These are phyloP conservation scores for Lojkania enalia DNA, from an alignment of 2,329 filamentous ascomycete species.

Conservation along the genomic window DNA sequence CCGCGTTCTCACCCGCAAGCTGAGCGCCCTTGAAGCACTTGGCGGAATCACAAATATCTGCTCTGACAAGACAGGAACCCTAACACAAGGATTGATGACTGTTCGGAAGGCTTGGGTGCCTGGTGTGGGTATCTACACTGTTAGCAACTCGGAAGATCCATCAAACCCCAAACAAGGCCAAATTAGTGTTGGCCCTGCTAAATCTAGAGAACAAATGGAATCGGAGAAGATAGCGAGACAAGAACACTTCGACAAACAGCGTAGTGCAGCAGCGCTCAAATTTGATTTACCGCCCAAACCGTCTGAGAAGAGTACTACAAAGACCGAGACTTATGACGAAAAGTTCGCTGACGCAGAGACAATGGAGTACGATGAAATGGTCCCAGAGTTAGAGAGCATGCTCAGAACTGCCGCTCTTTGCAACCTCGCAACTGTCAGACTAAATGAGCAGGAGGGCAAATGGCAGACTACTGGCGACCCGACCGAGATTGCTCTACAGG, in stretches of 20 bases:
- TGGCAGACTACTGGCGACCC: constrained; percentile 29
- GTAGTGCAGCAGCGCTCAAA: constrained; percentile 19
- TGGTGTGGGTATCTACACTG: constrained; percentile 21
- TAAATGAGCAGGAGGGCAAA: constrained; percentile 43
- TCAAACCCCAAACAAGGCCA: constrained; percentile 23
- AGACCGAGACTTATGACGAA: constrained; percentile 8
- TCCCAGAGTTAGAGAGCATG: constrained; percentile 20
- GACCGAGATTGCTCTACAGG: constrained; percentile 27
- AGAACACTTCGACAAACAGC: constrained; percentile 21
- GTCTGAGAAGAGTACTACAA: constrained; percentile 11
- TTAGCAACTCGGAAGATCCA: constrained; percentile 23
- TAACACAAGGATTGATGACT: constrained; percentile 29
- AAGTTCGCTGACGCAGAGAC: constrained; percentile 1
- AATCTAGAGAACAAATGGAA: constrained; percentile 30
- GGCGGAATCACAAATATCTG: constrained; percentile 46
- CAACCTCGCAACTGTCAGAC: constrained; percentile 53
- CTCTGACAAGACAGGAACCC: constrained; percentile 53
- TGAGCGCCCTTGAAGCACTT: constrained; percentile 25
- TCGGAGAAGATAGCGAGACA: constrained; percentile 19
- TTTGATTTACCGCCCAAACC: constrained; percentile 19
- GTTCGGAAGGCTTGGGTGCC: constrained; percentile 28
- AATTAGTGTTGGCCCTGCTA: constrained; percentile 17
- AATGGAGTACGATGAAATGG: constrained; percentile 13
- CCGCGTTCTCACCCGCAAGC: constrained; percentile 26
- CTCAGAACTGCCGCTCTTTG: constrained; percentile 37